Evolutionary conservation across 2,329 filamentous ascomycete species (phyloP).

Genomic region (Bipolaris oryzae): DNA sequence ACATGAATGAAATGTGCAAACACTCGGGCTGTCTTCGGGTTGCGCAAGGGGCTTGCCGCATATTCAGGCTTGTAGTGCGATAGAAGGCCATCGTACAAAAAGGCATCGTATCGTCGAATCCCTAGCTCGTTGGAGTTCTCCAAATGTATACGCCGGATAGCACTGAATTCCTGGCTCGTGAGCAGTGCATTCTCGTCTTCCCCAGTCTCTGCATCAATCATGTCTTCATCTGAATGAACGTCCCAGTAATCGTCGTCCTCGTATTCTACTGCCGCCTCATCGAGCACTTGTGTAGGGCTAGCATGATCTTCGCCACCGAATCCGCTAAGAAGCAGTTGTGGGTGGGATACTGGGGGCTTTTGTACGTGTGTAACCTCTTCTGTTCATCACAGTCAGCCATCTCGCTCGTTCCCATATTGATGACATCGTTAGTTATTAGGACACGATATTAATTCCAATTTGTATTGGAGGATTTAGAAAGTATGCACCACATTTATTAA

Average conservation of each 20-base stretch:
- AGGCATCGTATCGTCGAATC: slow-evolving; percentile 54
- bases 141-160: slow-evolving; percentile 46
- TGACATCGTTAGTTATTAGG: neutral
- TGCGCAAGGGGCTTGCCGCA: slow-evolving; percentile 70
- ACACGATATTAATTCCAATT: neutral
- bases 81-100: slow-evolving; percentile 55
- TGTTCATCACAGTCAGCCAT: slow-evolving; percentile 32
- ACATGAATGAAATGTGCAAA: slow-evolving; percentile 93
- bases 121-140: slow-evolving; percentile 45
- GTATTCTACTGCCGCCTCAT: slow-evolving; percentile 51
- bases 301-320: slow-evolving; percentile 50
- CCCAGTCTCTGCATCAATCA: slow-evolving; percentile 34
- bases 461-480: slow-evolving; percentile 8
- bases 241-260: slow-evolving; percentile 59
- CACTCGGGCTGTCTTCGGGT: slow-evolving; percentile 77
- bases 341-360: slow-evolving; percentile 19
- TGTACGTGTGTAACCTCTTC: slow-evolving; percentile 31
- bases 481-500: slow-evolving; percentile 16
- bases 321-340: slow-evolving; percentile 33
- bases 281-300: slow-evolving; percentile 45
- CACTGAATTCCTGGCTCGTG: slow-evolving; percentile 41
- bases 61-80: slow-evolving; percentile 55
- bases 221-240: slow-evolving; percentile 56
- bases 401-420: slow-evolving; percentile 12
- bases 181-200: slow-evolving; percentile 31